These are phyloP conservation scores for Metschnikowia anglica DNA, from an alignment of 805 yeast genomes.

Conservation along the genomic window DNA sequence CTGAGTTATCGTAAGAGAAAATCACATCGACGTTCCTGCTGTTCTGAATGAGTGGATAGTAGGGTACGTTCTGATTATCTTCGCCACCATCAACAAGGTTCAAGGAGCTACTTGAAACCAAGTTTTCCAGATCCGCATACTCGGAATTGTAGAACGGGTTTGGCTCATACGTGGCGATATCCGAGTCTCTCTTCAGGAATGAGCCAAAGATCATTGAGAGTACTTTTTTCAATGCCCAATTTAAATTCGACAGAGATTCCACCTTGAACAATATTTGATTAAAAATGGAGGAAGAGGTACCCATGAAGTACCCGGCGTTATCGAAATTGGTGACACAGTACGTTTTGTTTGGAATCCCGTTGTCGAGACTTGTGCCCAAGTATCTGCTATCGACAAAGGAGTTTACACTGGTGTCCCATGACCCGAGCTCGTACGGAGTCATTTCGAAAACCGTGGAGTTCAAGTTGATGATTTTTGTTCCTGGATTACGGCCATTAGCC, in stretches of 20 bases:
- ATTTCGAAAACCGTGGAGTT: slow-evolving; percentile 63
- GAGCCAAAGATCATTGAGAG: slow-evolving; percentile 25
- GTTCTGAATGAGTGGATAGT: slow-evolving; percentile 61
- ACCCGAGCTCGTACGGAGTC: slow-evolving; percentile 41
- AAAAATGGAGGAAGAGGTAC: slow-evolving; percentile 80
- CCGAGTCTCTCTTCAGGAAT: slow-evolving; percentile 53
- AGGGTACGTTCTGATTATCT: slow-evolving; percentile 69
- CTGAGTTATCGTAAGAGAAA: slow-evolving; percentile 65
- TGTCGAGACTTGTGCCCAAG: slow-evolving; percentile 28
- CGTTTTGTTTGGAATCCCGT: slow-evolving; percentile 21
- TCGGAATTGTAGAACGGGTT: slow-evolving; percentile 59
- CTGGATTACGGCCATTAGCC: slow-evolving; percentile 64
- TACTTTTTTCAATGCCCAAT: slow-evolving; percentile 22
- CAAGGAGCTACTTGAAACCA: slow-evolving; percentile 40
- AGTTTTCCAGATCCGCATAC: slow-evolving; percentile 34
- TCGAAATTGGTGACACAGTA: slow-evolving; percentile 33
- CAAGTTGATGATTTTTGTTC: slow-evolving; percentile 49
- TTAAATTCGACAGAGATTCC: slow-evolving; percentile 36
- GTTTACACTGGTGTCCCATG: slow-evolving; percentile 42
- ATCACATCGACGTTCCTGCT: slow-evolving; percentile 61
- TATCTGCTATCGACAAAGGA: slow-evolving; percentile 32
- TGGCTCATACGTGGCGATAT: slow-evolving; percentile 69
- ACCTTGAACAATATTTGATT: slow-evolving; percentile 62
- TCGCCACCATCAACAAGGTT: slow-evolving; percentile 79
- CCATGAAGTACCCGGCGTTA: slow-evolving; percentile 70